Conservation (phyloP, 2,329 filamentous ascomycete genomes). For the Arthroderma sp. region DNA sequence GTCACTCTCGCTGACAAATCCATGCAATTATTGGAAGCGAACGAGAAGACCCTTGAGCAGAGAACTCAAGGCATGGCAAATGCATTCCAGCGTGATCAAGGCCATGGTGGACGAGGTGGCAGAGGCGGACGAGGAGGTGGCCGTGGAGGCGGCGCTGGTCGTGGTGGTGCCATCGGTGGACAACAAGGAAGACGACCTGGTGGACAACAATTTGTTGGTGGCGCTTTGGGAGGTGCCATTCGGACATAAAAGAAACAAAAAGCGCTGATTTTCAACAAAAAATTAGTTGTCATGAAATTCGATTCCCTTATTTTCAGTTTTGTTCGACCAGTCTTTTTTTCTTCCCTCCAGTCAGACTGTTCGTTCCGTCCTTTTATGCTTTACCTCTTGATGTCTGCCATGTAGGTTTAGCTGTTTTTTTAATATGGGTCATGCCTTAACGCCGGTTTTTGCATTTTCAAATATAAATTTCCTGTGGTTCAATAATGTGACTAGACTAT, state of each 20-base stretch:
- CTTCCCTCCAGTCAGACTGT: too few relatives aligned
- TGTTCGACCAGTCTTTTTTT: too few relatives aligned
- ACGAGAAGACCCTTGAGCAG: constrained; percentile 94
- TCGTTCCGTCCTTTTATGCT: too few relatives aligned
- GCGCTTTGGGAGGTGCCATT: constrained; percentile 39
- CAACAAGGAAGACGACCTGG: constrained; percentile 33
- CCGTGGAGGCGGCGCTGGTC: constrained; percentile 24
- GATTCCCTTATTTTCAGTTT: too few relatives aligned
- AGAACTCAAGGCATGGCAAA: constrained; percentile 91
- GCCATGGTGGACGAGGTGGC: constrained; percentile 55
- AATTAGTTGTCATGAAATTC: too few relatives aligned
- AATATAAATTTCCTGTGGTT: constrained; percentile 4
- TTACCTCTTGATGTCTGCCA: too few relatives aligned
- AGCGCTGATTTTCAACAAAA: too few relatives aligned
- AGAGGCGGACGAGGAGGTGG: constrained; percentile 46
- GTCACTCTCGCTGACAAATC: constrained; percentile 94
- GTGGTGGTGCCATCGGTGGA: constrained; percentile 27
- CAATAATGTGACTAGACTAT: background rate
- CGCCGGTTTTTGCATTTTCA: background rate
- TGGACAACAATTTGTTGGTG: constrained; percentile 37
- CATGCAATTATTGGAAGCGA: constrained; percentile 86
- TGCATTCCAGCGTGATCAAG: constrained; percentile 86
- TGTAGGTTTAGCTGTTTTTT: too few relatives aligned
- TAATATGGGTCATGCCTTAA: too few relatives aligned
- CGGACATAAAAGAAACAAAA: constrained; percentile 30